Evolutionary conservation across 139 green algal genomes (phyloP), one percentile per base, ranked within the genome.

Genomic region (Diplosphaera chodatii): DNA sequence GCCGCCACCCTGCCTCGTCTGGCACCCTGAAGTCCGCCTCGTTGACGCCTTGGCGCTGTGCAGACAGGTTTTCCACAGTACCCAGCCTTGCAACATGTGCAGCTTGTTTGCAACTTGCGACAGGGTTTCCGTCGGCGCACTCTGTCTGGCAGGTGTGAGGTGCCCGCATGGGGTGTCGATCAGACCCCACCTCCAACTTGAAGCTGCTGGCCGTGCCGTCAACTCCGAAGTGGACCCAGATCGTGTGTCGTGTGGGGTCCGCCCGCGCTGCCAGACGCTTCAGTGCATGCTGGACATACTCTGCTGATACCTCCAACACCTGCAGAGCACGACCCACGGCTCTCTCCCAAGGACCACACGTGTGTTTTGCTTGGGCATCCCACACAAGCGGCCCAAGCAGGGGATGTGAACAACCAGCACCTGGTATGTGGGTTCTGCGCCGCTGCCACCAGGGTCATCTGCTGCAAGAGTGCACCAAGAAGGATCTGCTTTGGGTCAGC

Each of bases 1-100:
- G 70, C 31, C 63, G n/a, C 70, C 70, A 75, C 15, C 70, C 70
- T 40, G 67, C 62, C 6, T 63, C 16, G n/a, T 75, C 70, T 55
- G 70, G 62, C 3, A 63, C 32, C 64, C 70, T 33, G 5, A 75
- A 75, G 33, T 40, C 63, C 4, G 70, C 62, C 32, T 75, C 70
- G 69, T 75, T 75, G 59, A 63, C 63, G 0, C 62, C 70, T 63
- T 68, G 31, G 20, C 22, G 23, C 64, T 69, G 64, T 33, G 25
- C 63, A 33, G 20, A 32, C 10, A 23, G 20, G 2, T 4, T 23
- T 23, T 67, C 25, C 8, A 59, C 16, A 23, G 3, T n/a, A 21
- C 48, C 25, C 18, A 59, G 48, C 22, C 16, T 59, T 3, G 13
- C 22, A 18, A 4, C 16, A 4, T 59, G 10, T 27, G 22, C 48